phyloP scores from a whole-genome alignment of 306 rosid species.

The Clitoria ternatea region DNA sequence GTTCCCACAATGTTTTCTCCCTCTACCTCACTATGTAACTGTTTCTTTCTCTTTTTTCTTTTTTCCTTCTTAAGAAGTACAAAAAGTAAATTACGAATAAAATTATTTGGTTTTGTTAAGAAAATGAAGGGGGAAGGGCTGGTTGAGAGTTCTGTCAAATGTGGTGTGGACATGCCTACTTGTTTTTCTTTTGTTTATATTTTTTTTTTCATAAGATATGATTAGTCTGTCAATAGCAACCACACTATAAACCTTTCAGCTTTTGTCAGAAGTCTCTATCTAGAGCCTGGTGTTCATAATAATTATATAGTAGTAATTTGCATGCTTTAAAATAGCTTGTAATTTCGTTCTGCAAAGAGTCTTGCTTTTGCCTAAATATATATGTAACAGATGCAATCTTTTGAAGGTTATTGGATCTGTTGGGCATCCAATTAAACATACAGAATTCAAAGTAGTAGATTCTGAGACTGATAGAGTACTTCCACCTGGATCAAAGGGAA shows the following conservation, averaged over 20 bases:
- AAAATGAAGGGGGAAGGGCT: not conserved
- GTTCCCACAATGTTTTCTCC: not conserved
- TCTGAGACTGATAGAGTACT: slow-evolving; percentile 69
- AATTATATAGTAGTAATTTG: slow-evolving; percentile 3
- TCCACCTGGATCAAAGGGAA: slow-evolving; percentile 80
- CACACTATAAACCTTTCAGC: slow-evolving; percentile 5
- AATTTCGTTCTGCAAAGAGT: slow-evolving; percentile 16
- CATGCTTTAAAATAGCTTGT: slow-evolving; percentile 9
- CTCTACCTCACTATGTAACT: not conserved
- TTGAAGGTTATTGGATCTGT: slow-evolving; percentile 92
- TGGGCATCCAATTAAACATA: slow-evolving; percentile 77
- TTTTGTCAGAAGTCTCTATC: not conserved
- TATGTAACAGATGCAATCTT: slow-evolving; percentile 35
- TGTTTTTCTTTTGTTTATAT: not conserved
- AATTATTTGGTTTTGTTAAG: not conserved
- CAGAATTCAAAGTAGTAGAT: slow-evolving; percentile 73
- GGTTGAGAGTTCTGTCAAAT: not conserved
- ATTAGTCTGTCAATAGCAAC: not conserved
- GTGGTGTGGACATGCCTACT: not conserved
- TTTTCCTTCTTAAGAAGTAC: not conserved
- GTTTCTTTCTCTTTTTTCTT: not conserved
- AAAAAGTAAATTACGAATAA: not conserved
- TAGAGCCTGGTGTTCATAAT: slow-evolving; percentile 8
- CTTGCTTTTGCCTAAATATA: slow-evolving; percentile 34
- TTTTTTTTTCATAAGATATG: not conserved